Evolutionary conservation across 148 eudicot species (phyloP), one percentile per base, ranked within the genome.

Genomic region (Spergularia bocconei): DNA sequence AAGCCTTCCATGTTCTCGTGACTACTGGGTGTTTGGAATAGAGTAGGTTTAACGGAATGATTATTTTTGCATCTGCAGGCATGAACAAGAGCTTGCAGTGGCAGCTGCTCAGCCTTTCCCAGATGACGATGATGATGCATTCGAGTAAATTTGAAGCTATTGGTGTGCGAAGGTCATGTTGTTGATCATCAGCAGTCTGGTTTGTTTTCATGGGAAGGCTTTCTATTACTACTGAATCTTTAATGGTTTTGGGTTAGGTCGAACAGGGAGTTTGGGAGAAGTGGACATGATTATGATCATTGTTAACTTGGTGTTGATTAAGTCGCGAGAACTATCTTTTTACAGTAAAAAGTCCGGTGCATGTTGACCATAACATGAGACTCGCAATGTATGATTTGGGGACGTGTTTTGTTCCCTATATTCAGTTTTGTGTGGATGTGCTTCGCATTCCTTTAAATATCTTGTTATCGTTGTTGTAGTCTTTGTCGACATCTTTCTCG

Each of bases 51-150:
- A 51, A 33, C 15, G 29, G 7, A 21, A 4, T 2, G 3, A 16
- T 7, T 8, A 0, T 65, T 50, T 47, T 4, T 16, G 10, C 48
- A 5, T 74, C 6, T 41, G 50, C 50, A 79, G 80, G 81, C 84
- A 84, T 75, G 86, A 84, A 51, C 76, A 70, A 1, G 87, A 84
- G 82, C 87, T 84, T 23, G 73, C 68, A 12, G 65, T 47, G 23
- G 87, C 87, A 1, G 84, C 87, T 50, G 79, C 78, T 9, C 84
- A 84, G 66, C 87, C 87, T 38, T 84, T 78, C 11, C 84, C 86
- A 23, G 84, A 84, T 61, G 87, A 81, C 13, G 84, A 78, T 67
- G 87, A 79, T 76, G 85, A 82, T 36, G 48, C 82, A 39, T 82
- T 82, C 15, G 85, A 82, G 74, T 82, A 56, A 75, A 74, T 2